Base-by-base conservation (phyloP, 805 yeast species). In the Cyberlindnera suaveolens region DNA sequence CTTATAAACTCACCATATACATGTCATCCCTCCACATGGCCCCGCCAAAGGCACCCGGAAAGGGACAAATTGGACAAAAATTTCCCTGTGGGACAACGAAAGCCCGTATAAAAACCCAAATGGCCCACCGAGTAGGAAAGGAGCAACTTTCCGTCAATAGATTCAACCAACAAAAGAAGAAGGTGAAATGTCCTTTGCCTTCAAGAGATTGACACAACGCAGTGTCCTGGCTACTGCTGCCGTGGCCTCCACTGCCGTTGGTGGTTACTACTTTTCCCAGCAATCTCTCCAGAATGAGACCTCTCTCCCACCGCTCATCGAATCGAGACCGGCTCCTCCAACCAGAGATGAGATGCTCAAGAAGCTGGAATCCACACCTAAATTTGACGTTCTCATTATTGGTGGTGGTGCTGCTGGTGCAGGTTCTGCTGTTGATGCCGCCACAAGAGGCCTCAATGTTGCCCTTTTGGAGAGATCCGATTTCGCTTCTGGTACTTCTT, bases 401-500 rank as follows among this genome's bases (percentile, higher is more conserved):
- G 98, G 98, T 48, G 97, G 96, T 53, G 98, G 98, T 61, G 97
- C 97, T 33, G 82, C 93, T 14, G 98, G 98, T 49, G 71, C 96
- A 5, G 98, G 97, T 47, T 78, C 87, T 38, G 97, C 96, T 1
- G 70, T 90, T 36, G 98, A 90, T 66, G 96, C 96, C 31, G 77
- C 83, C 26, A 77, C 95, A 35, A 76, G 98, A 64, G 97, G 97
- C 38, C 76, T 89, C 53, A 85, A 87, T 58, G 96, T 88, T 35
- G 85, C 95, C 40, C 64, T 90, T 45, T 75, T 90, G 46, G 98
- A 90, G 65, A 83, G 83, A 60, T 80, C 78, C 51, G 98, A 90
- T 69, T 90, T 85, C 60, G 96, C 96, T 7, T 74, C 88, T 9
- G 96, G 96, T 34, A 91, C 97, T 14, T 85, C 95, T 8, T 88